Conservation (phyloP, 345 rosid species). For the Acer negundo region DNA sequence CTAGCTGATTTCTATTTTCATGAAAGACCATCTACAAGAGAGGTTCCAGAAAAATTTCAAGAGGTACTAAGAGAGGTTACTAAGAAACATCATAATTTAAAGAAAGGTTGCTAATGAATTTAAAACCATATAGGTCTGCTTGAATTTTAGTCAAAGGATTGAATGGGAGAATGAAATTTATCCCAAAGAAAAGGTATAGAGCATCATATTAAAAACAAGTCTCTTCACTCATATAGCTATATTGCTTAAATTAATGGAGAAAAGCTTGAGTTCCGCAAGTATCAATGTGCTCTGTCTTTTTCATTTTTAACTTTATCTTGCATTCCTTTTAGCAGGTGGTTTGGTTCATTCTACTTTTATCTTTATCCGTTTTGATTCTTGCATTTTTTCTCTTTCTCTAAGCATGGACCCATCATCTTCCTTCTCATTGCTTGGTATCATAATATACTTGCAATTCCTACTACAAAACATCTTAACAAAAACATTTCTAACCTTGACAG, state of each 20-base stretch:
- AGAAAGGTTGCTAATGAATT: not conserved
- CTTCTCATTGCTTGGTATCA: not conserved
- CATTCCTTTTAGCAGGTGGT: not conserved
- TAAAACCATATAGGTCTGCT: not conserved
- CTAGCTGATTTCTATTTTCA: not conserved
- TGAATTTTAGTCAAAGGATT: not conserved
- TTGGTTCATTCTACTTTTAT: not conserved
- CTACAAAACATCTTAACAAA: too few relatives aligned
- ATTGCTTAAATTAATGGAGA: not conserved
- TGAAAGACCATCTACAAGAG: not conserved
- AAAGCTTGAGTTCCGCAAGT: not conserved
- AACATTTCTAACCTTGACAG: not conserved
- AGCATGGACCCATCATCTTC: not conserved
- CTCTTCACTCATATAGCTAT: not conserved
- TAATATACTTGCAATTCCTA: not conserved
- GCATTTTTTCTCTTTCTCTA: not conserved
- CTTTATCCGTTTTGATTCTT: not conserved
- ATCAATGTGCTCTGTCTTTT: not conserved
- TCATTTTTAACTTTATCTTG: not conserved
- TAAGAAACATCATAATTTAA: not conserved
- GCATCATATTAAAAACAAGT: conserved; percentile 1
- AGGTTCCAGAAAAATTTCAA: not conserved
- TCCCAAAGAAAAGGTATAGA: not conserved
- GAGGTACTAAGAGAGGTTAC: not conserved
- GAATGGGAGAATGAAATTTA: not conserved